phyloP scores from a whole-genome alignment of 176 grass and related monocot species.

The Avena atlantica region DNA sequence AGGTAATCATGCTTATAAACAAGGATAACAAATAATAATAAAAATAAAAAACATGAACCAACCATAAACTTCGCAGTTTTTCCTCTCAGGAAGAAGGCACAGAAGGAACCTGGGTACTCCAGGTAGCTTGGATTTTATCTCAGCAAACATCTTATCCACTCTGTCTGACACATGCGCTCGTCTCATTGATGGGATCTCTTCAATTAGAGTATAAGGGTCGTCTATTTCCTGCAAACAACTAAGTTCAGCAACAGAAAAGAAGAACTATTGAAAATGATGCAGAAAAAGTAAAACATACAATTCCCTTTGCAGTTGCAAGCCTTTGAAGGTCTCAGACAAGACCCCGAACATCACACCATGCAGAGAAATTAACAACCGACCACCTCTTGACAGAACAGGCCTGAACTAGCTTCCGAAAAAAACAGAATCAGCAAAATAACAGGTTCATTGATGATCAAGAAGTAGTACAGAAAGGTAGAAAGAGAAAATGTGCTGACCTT shows the following conservation, averaged over 20 bases:
- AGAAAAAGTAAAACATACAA: constrained; percentile 62
- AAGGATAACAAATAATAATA: constrained; percentile 19
- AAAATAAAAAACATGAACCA: constrained; percentile 28
- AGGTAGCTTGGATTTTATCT: constrained; percentile 70
- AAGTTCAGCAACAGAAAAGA: constrained; percentile 16
- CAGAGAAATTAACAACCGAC: constrained; percentile 91
- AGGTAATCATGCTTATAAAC: background rate
- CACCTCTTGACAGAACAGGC: constrained; percentile 58
- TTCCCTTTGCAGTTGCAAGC: constrained; percentile 66
- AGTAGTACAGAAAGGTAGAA: background rate
- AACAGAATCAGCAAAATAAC: background rate
- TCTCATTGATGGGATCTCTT: constrained; percentile 68
- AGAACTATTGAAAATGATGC: background rate
- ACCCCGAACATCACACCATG: constrained; percentile 60
- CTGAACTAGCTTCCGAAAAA: constrained; percentile 64
- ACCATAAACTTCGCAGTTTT: constrained; percentile 98
- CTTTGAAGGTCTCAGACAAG: constrained; percentile 73
- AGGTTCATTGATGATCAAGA: constrained; percentile 2
- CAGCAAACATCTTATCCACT: constrained; percentile 76
- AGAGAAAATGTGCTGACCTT: constrained; percentile 56
- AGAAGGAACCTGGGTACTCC: constrained; percentile 74
- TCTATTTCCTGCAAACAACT: constrained; percentile 58
- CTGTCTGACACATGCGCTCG: constrained; percentile 52
- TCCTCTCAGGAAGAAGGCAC: constrained; percentile 88
- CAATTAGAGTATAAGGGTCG: constrained; percentile 62